Conservation (phyloP, 768 basidiomycete species). For the Serendipita vermifera region DNA sequence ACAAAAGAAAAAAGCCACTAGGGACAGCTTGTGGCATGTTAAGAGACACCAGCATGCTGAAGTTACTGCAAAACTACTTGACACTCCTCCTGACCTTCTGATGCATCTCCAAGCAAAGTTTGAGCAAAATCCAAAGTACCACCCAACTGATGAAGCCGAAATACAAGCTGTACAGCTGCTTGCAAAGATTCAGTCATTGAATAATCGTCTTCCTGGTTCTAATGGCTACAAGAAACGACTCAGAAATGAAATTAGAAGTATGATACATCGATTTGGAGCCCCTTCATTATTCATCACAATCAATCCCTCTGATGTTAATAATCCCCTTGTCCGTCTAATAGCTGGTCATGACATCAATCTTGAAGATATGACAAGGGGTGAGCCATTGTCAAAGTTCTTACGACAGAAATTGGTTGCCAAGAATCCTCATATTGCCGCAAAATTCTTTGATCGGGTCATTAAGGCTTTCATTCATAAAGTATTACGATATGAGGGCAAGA, state of each 20-base stretch:
- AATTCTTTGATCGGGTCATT: constrained; percentile 33
- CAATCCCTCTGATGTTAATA: constrained; percentile 34
- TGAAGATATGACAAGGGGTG: constrained; percentile 20
- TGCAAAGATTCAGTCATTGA: constrained; percentile 18
- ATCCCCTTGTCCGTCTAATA: constrained; percentile 31
- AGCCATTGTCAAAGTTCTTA: constrained; percentile 24
- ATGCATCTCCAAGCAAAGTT: constrained; percentile 20
- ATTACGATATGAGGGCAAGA: no score
- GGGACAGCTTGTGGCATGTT: constrained; percentile 25
- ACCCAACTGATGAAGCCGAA: constrained; percentile 21
- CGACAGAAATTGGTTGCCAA: constrained; percentile 27
- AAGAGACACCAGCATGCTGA: constrained; percentile 19
- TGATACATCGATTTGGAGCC: constrained; percentile 26
- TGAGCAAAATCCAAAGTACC: constrained; percentile 15
- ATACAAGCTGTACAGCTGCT: constrained; percentile 19
- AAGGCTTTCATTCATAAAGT: no score
- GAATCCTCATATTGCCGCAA: constrained; percentile 29
- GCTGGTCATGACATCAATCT: constrained; percentile 28
- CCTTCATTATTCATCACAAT: constrained; percentile 34
- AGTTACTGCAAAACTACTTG: constrained; percentile 20
- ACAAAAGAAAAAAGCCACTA: constrained; percentile 23
- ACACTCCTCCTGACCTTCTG: constrained; percentile 20
- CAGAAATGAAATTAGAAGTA: constrained; percentile 28
- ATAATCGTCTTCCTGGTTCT: constrained; percentile 21
- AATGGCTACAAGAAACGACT: constrained; percentile 20